Evolutionary conservation across 2,329 filamentous ascomycete species (phyloP).

Genomic region (Cercospora zeina): DNA sequence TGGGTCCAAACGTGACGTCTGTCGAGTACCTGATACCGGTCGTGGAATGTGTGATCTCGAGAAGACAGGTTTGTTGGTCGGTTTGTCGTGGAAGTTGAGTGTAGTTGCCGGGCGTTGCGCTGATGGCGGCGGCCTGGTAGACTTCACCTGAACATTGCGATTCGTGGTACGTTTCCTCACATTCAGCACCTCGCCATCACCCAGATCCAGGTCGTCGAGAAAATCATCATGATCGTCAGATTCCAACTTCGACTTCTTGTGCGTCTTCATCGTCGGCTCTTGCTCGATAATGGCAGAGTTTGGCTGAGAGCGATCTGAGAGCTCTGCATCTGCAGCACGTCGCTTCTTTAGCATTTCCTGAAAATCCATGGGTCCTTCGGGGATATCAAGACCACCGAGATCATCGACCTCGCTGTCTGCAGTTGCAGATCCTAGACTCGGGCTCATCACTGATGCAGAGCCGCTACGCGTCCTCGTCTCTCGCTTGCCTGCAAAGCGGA

Average conservation of each 20-base stretch:
- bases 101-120: conserved; percentile 74
- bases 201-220: conserved; percentile 81
- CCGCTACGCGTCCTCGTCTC: conserved; percentile 74
- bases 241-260: conserved; percentile 40
- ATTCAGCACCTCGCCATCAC: conserved; percentile 73
- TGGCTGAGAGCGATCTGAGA: conserved; percentile 39
- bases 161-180: conserved; percentile 80
- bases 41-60: conserved; percentile 72
- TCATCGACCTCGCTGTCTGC: conserved; percentile 95
- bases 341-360: conserved; percentile 73
- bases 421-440: conserved; percentile 86
- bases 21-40: conserved; percentile 58
- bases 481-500: conserved; percentile 81
- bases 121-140: conserved; percentile 63
- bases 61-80: conserved; percentile 43
- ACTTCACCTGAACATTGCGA: conserved; percentile 87
- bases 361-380: conserved; percentile 80
- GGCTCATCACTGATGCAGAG: conserved; percentile 83
- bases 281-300: conserved; percentile 37
- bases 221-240: conserved; percentile 66
- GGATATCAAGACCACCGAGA: conserved; percentile 83
- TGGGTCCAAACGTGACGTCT: conserved; percentile 73
- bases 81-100: conserved; percentile 85
- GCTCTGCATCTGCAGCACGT: conserved; percentile 53
- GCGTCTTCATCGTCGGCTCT: conserved; percentile 41